A percentile compares a stretch with the other conserved stretches of the same genome.
phyloP scores from a whole-genome alignment of 31 red algal species.

The Porphyra umbilicalis region DNA sequence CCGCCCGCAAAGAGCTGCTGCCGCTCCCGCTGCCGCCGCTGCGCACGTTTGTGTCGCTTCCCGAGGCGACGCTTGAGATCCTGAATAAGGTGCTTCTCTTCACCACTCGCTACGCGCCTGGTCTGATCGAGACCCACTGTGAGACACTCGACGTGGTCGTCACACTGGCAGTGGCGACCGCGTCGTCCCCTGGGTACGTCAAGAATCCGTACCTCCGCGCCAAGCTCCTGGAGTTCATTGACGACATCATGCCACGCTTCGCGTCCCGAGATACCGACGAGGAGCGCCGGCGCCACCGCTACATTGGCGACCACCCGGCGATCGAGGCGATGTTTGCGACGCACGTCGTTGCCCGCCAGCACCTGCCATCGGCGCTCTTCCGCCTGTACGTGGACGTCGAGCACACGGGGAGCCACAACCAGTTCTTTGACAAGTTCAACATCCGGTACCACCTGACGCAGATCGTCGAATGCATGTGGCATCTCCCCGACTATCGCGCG shows the following conservation, averaged over 20 bases:
- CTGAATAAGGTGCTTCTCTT: slow-evolving; percentile 59
- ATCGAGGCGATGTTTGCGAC: slow-evolving; percentile 75
- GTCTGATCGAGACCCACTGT: slow-evolving; percentile 52
- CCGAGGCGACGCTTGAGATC: slow-evolving; percentile 78
- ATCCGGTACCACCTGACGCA: slow-evolving; percentile 88
- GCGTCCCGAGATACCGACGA: slow-evolving; percentile 44
- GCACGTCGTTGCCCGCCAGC: slow-evolving; percentile 47
- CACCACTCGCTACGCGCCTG: slow-evolving; percentile 46
- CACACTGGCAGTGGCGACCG: slow-evolving; percentile 55
- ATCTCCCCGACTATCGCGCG: slow-evolving; percentile 62
- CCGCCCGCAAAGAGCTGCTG: slow-evolving; percentile 30
- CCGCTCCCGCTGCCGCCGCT: slow-evolving; percentile 63
- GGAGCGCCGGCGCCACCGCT: slow-evolving; percentile 2
- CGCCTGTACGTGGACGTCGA: slow-evolving; percentile 97
- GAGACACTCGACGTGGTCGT: slow-evolving; percentile 67
- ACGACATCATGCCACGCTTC: slow-evolving; percentile 50
- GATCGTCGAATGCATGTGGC: slow-evolving; percentile 84
- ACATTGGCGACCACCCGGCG: slow-evolving; percentile 20
- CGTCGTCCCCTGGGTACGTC: slow-evolving; percentile 81
- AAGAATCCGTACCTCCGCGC: slow-evolving; percentile 91
- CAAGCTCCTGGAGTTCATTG: slow-evolving; percentile 81
- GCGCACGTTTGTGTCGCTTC: slow-evolving; percentile 59
- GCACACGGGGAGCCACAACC: slow-evolving; percentile 86
- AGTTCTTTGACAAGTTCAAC: slow-evolving; percentile 99
- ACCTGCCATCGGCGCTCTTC: slow-evolving; percentile 82